A percentile compares a stretch with the other conserved stretches of the same genome.
phyloP scores from a whole-genome alignment of 2,329 filamentous ascomycete genomes.

The Mycogone perniciosa region DNA sequence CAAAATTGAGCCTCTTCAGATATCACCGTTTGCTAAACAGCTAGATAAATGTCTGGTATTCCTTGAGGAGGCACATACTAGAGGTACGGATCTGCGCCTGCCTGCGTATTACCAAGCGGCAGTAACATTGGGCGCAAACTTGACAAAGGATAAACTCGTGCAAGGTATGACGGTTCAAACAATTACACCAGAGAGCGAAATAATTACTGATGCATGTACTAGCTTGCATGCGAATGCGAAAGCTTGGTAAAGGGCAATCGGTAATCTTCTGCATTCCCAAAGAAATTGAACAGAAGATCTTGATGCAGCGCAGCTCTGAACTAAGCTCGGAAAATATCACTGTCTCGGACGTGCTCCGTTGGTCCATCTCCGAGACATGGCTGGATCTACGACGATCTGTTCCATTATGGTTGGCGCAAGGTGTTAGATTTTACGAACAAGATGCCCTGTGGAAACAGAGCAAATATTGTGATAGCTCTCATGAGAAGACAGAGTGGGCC shows the following conservation, averaged over 20 bases:
- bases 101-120: slow-evolving; percentile 53
- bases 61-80: slow-evolving; percentile 62
- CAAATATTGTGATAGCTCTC: slow-evolving; percentile 1
- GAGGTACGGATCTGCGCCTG: slow-evolving; percentile 60
- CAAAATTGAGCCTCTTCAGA: slow-evolving; percentile 41
- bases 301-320: neutral
- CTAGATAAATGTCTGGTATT: slow-evolving; percentile 57
- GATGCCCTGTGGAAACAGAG: slow-evolving; percentile 26
- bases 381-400: slow-evolving; percentile 42
- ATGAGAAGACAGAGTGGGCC: slow-evolving; percentile 21
- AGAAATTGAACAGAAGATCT: slow-evolving; percentile 52
- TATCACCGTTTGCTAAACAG: slow-evolving; percentile 51
- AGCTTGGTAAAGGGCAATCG: slow-evolving; percentile 58
- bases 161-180: slow-evolving; percentile 62
- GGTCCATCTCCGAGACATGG: slow-evolving; percentile 54
- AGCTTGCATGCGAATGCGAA: slow-evolving; percentile 63
- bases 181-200: too few relatives aligned
- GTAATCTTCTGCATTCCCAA: slow-evolving; percentile 52
- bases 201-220: too few relatives aligned
- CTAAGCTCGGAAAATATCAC: slow-evolving; percentile 30
- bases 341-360: slow-evolving; percentile 50
- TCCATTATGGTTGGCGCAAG: slow-evolving; percentile 57
- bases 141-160: slow-evolving; percentile 62
- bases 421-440: slow-evolving; percentile 42
- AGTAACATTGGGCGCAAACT: slow-evolving; percentile 55